Conservation (phyloP, 768 basidiomycete species). For the Lactifluus rugatus region DNA sequence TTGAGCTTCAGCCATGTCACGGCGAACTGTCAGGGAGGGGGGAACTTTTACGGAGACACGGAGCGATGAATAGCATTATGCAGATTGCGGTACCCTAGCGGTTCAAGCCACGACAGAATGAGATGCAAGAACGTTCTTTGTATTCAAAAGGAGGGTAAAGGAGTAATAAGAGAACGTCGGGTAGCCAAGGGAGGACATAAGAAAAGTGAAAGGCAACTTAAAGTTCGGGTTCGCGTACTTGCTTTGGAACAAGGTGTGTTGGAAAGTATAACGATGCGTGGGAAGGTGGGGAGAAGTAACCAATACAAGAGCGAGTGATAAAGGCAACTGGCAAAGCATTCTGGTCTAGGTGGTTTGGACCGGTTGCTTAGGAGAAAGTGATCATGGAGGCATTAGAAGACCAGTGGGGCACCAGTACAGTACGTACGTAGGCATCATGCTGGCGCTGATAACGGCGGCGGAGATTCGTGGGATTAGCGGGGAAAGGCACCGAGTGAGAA, state of each 20-base stretch:
- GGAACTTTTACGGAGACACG: not conserved
- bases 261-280: not conserved
- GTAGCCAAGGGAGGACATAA: not conserved
- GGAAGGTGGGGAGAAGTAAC: not conserved
- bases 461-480: not conserved
- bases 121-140: not conserved
- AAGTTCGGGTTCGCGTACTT: not conserved
- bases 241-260: slow-evolving; percentile 1
- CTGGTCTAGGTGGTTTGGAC: not conserved
- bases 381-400: not conserved
- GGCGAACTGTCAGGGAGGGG: not conserved
- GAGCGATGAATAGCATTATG: not conserved
- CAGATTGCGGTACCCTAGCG: not conserved
- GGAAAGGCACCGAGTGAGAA: not conserved
- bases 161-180: not conserved
- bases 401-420: not conserved
- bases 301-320: not conserved
- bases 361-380: not conserved
- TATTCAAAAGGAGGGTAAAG: not conserved
- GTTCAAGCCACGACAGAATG: not conserved
- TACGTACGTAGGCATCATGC: not conserved
- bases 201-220: not conserved
- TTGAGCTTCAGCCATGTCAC: not conserved
- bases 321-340: no score
- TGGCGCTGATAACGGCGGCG: not conserved